Evolutionary conservation across 2,329 filamentous ascomycete genomes (phyloP), one percentile per base, ranked within the genome.

Genomic region (Aspergillus jensenii): DNA sequence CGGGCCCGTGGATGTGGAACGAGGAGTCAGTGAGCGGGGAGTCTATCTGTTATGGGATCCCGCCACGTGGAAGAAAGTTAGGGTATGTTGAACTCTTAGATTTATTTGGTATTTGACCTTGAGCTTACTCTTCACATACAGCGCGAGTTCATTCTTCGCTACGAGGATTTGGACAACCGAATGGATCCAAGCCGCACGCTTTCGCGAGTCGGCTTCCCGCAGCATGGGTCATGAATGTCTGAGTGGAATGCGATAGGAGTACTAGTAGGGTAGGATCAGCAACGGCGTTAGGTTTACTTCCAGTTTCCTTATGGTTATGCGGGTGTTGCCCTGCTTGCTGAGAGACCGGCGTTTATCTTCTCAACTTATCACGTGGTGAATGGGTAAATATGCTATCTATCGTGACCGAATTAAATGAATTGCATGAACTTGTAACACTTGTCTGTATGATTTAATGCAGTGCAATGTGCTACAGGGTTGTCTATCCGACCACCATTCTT

Each of bases 21-120:
- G 77, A 45, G 77, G 77, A 39, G 73, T 78, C 40, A 80, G 77
- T 47, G 79, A 82, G 62, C 76, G 78, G 55, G 79, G 79, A n/a
- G 78, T 80, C 52, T 81, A 81, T 62, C 71, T 81, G 33, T 76
- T 80, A 66, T 82, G 80, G 76, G 79, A 82, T 61, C 77, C 76
- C 19, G 68, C 74, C 17, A 75, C 70, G 51, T 82, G 79, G 79
- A 80, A 81, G 71, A 79, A 79, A 67, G 72, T 79, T 57, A 69
- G 73, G 65, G 79, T 80, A 72, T 64, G 78, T 71, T 44, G 21
- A 58, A 33, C 15, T 31, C 25, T 48, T 33, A 15, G 33, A 14
- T 17, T 27, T 33, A 14, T 27, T 45, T 25, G 43, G 17, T 25
- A 33, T 37, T 11, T 50, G n/a, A 6, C 35, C 64, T 70, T 17